Evolutionary conservation across 2,329 filamentous ascomycete species (phyloP), one percentile per base, ranked within the genome.

Genomic region (Thielaviopsis musarum): DNA sequence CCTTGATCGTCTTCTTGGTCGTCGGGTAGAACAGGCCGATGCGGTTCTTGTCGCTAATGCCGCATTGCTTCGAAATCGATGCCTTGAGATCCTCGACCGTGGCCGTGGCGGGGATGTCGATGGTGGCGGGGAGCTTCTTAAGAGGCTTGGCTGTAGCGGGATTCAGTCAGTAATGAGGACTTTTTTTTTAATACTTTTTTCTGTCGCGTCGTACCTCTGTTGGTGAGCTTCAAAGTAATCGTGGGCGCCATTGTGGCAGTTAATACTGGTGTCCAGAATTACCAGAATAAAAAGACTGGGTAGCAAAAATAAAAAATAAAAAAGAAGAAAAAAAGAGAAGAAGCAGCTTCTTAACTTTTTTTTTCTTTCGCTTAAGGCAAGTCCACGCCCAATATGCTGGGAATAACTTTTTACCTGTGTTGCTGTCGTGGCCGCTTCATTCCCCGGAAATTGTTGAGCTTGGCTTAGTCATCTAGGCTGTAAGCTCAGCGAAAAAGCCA

Each of bases 1-100:
- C 75, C 71, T 83, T 84, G 65, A 84, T 68, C 21, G 78, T 81
- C 75, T 81, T 82, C 70, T 78, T 81, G 62, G 77, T 80, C 48
- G 73, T 69, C 0, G 82, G 77, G 64, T 84, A 78, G 66, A 78
- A 83, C 60, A 85, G 72, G 30, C 82, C 82, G 62, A 85, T 74
- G 60, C 81, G 79, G 70, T 84, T 82, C 67, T 73, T 74, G 69
- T 84, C 81, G 61, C 70, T 69, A 54, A 82, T 72, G 53, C 73
- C 73, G 17, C 74, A 70, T 63, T 73, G 69, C 64, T 74, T 74
- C 41, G 82, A 80, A 59, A 85, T 71, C 49, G 72, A 65, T 49
- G 71, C 70, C 73, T 85, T 84, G 64, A 80, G 74, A 67, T 81
- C 77, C 65, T 84, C 80, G 61, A 84, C 74, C 9, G 78, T 83